These are phyloP conservation scores for Kuraishia borneana DNA, from an alignment of 805 yeast genomes.

Conservation along the genomic window DNA sequence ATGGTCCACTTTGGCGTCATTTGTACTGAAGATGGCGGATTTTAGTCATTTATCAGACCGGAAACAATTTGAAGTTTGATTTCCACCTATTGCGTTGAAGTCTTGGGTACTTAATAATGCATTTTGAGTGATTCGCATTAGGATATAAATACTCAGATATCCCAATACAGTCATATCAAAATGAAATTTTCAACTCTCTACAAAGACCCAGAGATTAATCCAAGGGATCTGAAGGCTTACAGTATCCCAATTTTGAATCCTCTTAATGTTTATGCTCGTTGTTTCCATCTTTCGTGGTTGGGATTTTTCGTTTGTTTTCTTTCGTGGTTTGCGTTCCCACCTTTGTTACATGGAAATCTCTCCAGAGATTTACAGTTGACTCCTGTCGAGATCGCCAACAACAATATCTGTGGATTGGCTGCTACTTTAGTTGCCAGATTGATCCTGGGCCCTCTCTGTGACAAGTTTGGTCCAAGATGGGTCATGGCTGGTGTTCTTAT, in stretches of 20 bases:
- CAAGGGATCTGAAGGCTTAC: slow-evolving; percentile 13
- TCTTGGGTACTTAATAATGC: not conserved
- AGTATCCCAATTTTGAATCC: slow-evolving; percentile 16
- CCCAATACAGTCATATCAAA: slow-evolving; percentile 4
- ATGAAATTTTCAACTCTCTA: slow-evolving; percentile 9
- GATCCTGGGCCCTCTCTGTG: slow-evolving; percentile 16
- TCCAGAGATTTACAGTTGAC: slow-evolving; percentile 13
- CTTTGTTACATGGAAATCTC: slow-evolving; percentile 14
- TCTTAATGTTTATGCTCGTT: slow-evolving; percentile 11
- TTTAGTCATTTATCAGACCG: too few species aligned
- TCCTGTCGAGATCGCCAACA: slow-evolving; percentile 15
- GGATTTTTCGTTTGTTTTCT: slow-evolving; percentile 19
- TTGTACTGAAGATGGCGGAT: too few species aligned
- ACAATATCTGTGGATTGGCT: slow-evolving; percentile 18
- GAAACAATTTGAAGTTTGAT: too few species aligned
- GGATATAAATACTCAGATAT: not conserved
- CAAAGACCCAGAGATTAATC: slow-evolving; percentile 15
- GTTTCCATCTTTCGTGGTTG: slow-evolving; percentile 18
- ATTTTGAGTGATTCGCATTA: too few species aligned
- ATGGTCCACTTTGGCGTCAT: too few species aligned
- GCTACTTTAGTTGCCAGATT: slow-evolving; percentile 18
- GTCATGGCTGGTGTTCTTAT: slow-evolving; percentile 15
- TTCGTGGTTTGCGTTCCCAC: slow-evolving; percentile 22
- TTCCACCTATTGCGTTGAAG: not conserved
- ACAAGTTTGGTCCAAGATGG: slow-evolving; percentile 17